Conservation (phyloP, 1,284 basidiomycete species). For the Malassezia globosa region DNA sequence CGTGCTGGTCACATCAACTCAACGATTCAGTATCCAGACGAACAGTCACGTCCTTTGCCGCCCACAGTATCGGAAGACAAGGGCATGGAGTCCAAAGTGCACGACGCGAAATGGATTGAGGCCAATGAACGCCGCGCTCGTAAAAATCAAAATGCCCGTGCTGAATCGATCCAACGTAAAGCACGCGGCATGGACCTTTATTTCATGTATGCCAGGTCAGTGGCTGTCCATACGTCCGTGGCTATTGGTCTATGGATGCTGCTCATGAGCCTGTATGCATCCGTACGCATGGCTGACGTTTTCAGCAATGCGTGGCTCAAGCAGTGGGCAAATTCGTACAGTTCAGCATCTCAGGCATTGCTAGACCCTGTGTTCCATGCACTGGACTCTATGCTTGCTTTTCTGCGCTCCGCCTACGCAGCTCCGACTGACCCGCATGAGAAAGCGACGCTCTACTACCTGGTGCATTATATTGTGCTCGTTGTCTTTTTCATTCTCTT, state of each 20-base stretch:
- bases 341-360: slow-evolving; percentile 1
- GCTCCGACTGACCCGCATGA: background rate
- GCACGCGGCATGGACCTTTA: slow-evolving; percentile 30
- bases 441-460: slow-evolving; percentile 26
- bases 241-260: slow-evolving; percentile 21
- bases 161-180: slow-evolving; percentile 38
- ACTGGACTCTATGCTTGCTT: background rate
- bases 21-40: background rate
- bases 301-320: slow-evolving; percentile 37
- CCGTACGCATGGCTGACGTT: slow-evolving; percentile 32
- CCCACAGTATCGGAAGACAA: background rate
- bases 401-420: background rate
- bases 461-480: slow-evolving; percentile 31
- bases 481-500: slow-evolving; percentile 30
- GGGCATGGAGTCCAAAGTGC: background rate
- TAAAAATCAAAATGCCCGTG: slow-evolving; percentile 31
- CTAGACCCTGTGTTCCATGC: background rate
- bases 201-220: slow-evolving; percentile 29
- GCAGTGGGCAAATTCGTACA: slow-evolving; percentile 38
- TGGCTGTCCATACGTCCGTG: slow-evolving; percentile 7
- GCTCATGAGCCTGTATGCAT: slow-evolving; percentile 28
- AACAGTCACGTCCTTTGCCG: background rate
- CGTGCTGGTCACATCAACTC: background rate
- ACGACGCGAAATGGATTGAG: background rate
- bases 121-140: slow-evolving; percentile 28